Evolutionary conservation across 2,329 filamentous ascomycete species (phyloP).

Genomic region (Aspergillus aculeatinus): DNA sequence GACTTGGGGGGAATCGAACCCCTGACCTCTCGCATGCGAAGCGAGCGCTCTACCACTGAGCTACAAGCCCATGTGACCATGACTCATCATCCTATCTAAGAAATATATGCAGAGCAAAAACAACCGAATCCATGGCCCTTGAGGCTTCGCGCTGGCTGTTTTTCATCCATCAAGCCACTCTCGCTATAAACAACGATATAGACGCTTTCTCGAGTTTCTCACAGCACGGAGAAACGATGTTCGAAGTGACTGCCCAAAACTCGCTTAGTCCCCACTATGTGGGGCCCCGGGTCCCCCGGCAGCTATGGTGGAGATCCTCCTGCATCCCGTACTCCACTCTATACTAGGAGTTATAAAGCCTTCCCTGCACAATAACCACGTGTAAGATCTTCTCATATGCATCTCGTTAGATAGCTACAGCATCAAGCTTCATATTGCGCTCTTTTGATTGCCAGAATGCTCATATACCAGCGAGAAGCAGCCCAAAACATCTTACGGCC

Average conservation of each 20-base stretch:
- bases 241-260: too few species aligned
- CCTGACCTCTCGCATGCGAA: not conserved
- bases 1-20: not conserved
- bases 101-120: fast-evolving
- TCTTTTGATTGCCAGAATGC: not conserved
- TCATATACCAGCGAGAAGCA: not conserved
- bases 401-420: not conserved
- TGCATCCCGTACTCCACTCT: not conserved
- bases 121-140: too few species aligned
- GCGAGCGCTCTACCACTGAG: not conserved
- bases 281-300: too few species aligned
- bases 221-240: too few species aligned
- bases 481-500: not conserved
- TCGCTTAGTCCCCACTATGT: too few species aligned
- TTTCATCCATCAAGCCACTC: too few species aligned
- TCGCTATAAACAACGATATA: too few species aligned
- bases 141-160: too few species aligned
- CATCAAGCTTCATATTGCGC: not conserved
- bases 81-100: not conserved
- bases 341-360: not conserved
- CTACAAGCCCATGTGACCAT: not conserved
- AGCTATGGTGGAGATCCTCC: too few species aligned
- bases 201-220: too few species aligned
- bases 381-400: not conserved
- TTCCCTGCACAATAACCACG: not conserved